A percentile compares a stretch with the other conserved stretches of the same genome.
Evolutionary conservation across 371 early-diverging fungal genomes (phyloP).

Genomic region (Blakeslea trispora): DNA sequence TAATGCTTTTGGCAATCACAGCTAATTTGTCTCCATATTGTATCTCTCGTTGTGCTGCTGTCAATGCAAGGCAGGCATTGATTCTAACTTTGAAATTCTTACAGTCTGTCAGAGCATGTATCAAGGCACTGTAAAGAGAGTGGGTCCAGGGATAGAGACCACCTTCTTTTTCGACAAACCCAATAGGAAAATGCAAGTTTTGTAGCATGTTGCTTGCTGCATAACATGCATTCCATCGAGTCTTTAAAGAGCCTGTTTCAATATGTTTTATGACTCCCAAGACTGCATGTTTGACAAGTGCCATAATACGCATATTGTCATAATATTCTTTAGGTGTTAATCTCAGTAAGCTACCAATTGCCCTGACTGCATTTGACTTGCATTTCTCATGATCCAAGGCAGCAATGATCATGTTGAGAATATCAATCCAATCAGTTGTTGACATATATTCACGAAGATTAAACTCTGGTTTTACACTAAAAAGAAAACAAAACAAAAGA

Average conservation of each 20-base stretch:
- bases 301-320: conserved; percentile 46
- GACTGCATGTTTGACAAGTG: conserved; percentile 58
- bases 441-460: conserved; percentile 40
- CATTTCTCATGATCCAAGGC: conserved; percentile 78
- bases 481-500: background rate
- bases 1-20: conserved; percentile 49
- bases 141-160: conserved; percentile 54
- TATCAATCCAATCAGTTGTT: conserved; percentile 43
- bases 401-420: conserved; percentile 51
- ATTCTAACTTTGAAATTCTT: conserved; percentile 85
- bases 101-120: conserved; percentile 56
- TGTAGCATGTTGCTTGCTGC: conserved; percentile 68
- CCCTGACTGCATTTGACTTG: conserved; percentile 73
- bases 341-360: conserved; percentile 69
- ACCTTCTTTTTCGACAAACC: conserved; percentile 30
- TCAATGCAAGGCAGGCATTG: conserved; percentile 71
- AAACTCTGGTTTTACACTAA: conserved; percentile 34
- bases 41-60: conserved; percentile 41
- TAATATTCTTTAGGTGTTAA: conserved; percentile 57
- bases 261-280: conserved; percentile 65
- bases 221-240: conserved; percentile 86
- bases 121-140: conserved; percentile 55
- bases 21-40: conserved; percentile 54
- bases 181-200: conserved; percentile 65
- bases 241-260: conserved; percentile 73